Evolutionary conservation across 495 filamentous ascomycete genomes (phyloP).

Genomic region (Lasiosphaeria miniovina): DNA sequence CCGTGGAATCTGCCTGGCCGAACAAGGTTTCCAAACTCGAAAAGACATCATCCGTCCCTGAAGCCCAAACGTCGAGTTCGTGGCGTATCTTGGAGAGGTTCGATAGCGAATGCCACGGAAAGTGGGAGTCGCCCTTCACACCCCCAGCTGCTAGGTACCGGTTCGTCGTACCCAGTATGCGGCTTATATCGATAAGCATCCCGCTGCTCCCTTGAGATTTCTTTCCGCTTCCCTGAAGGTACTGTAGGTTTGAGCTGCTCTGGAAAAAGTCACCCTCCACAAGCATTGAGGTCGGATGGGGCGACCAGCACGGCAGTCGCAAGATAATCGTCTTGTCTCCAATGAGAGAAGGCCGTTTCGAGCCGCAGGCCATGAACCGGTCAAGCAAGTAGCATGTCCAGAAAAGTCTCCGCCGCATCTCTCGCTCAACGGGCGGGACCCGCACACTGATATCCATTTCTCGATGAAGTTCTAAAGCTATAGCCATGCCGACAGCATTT

Average conservation of each 20-base stretch:
- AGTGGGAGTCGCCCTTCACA: conserved; percentile 83
- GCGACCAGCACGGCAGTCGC: conserved; percentile 67
- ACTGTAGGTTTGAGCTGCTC: conserved; percentile 67
- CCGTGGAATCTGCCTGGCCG: conserved; percentile 72
- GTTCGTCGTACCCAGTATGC: conserved; percentile 78
- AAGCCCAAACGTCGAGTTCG: conserved; percentile 80
- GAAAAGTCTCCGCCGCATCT: conserved; percentile 71
- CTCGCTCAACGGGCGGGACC: conserved; percentile 60
- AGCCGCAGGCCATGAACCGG: conserved; percentile 73
- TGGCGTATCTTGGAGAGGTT: conserved; percentile 82
- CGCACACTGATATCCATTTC: conserved; percentile 59
- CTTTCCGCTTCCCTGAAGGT: conserved; percentile 60
- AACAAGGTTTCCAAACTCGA: conserved; percentile 70
- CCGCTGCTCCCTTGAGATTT: conserved; percentile 66
- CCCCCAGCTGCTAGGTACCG: conserved; percentile 80
- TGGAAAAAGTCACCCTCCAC: conserved; percentile 75
- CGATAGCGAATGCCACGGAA: conserved; percentile 82
- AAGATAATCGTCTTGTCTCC: conserved; percentile 71
- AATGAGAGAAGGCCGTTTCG: conserved; percentile 71
- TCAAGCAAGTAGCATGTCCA: conserved; percentile 85
- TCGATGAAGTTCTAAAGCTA: conserved; percentile 73
- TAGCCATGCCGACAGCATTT: conserved; percentile 74
- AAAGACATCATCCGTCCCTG: conserved; percentile 76
- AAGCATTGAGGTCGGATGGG: conserved; percentile 50
- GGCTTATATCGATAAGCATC: conserved; percentile 77